Conservation (phyloP, 495 filamentous ascomycete genomes). For the Penicillium samsonianum region DNA sequence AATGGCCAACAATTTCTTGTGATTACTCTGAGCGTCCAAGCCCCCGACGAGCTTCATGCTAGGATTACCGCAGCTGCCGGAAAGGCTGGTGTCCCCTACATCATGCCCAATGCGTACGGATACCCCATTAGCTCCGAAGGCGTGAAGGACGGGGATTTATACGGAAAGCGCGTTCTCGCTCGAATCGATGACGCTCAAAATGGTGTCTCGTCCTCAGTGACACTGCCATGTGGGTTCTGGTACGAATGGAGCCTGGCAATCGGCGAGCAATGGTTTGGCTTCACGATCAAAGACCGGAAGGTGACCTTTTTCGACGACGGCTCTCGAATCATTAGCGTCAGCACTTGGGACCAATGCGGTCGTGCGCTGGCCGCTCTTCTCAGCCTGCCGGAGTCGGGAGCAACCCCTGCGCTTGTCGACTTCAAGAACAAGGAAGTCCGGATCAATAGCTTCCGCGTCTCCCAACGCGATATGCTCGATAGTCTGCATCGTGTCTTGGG, state of each 20-base stretch:
- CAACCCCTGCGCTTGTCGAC: slow-evolving; percentile 25
- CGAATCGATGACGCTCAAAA: slow-evolving; percentile 39
- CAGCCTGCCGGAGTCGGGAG: slow-evolving; percentile 34
- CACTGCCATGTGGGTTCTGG: slow-evolving; percentile 52
- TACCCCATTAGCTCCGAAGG: slow-evolving; percentile 25
- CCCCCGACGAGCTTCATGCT: slow-evolving; percentile 43
- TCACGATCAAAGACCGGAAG: slow-evolving; percentile 42
- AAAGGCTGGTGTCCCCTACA: slow-evolving; percentile 59
- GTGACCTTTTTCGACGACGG: slow-evolving; percentile 55
- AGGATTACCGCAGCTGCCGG: slow-evolving; percentile 60
- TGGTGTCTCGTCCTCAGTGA: slow-evolving; percentile 50
- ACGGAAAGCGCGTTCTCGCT: background rate
- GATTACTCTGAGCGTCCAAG: slow-evolving; percentile 54
- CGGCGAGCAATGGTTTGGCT: slow-evolving; percentile 42
- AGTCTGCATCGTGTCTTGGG: slow-evolving; percentile 55
- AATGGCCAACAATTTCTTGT: slow-evolving; percentile 56
- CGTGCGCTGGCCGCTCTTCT: slow-evolving; percentile 46
- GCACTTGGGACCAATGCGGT: slow-evolving; percentile 49
- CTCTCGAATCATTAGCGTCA: slow-evolving; percentile 35
- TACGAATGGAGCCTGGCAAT: slow-evolving; percentile 52
- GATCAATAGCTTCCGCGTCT: slow-evolving; percentile 50
- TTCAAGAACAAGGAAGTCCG: slow-evolving; percentile 45
- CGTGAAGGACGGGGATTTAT: slow-evolving; percentile 31
- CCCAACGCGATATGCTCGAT: slow-evolving; percentile 56
- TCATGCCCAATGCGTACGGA: slow-evolving; percentile 64